Conservation (phyloP, 371 early-diverging fungal species). For the Mucor sp. region DNA sequence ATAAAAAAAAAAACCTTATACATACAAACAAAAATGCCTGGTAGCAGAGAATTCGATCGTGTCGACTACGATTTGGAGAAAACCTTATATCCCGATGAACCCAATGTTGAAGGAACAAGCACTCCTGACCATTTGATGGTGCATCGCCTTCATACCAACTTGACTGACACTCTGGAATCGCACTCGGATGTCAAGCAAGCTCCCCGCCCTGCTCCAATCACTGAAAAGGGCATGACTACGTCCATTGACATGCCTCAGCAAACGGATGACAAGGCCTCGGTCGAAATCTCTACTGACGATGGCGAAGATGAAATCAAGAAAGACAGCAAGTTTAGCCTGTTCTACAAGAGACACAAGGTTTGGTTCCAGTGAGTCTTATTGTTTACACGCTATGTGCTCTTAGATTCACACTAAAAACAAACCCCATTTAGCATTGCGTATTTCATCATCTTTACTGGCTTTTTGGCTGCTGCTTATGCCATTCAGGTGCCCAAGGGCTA, state of each 20-base stretch:
- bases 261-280: constrained; percentile 5
- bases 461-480: constrained; percentile 24
- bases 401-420: not conserved
- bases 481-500: constrained; percentile 36
- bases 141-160: constrained; percentile 5
- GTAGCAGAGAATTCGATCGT: constrained; percentile 4
- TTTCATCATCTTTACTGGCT: constrained; percentile 34
- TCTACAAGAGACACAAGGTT: constrained; percentile 9
- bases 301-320: constrained; percentile 21
- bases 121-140: not conserved
- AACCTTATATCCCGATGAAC: constrained; percentile 7
- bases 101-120: not conserved
- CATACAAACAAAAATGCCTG: not conserved
- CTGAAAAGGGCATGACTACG: constrained; percentile 12
- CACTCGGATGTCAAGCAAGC: constrained; percentile 10
- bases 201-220: not conserved
- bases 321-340: not conserved
- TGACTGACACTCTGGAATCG: constrained; percentile 11
- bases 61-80: constrained; percentile 5
- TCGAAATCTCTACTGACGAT: constrained; percentile 5
- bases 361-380: constrained; percentile 6
- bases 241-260: constrained; percentile 13
- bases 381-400: not conserved
- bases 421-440: constrained; percentile 6
- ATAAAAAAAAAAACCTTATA: not conserved